These are phyloP conservation scores for Talaromyces sp. DNA, from an alignment of 2,329 filamentous ascomycete genomes.

Conservation along the genomic window DNA sequence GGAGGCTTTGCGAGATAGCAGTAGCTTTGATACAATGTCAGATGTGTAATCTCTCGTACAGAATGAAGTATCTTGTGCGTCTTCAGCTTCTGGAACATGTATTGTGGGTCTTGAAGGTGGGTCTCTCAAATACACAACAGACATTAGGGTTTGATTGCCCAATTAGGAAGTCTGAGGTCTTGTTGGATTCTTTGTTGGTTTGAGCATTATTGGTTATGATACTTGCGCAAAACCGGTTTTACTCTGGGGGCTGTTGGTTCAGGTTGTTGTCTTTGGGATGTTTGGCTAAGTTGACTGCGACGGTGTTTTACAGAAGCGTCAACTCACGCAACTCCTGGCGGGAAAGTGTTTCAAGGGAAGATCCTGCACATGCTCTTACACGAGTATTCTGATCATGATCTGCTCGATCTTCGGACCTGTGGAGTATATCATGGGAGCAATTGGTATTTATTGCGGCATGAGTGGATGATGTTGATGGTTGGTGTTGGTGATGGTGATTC, in stretches of 20 bases:
- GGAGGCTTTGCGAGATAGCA: conserved; percentile 20
- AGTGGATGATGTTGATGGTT: not conserved
- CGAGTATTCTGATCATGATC: not conserved
- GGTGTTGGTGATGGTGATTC: not conserved
- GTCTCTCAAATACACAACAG: not conserved
- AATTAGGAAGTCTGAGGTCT: not conserved
- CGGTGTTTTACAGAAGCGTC: not conserved
- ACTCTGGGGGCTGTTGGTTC: not conserved
- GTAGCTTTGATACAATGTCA: not conserved
- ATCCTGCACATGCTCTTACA: not conserved
- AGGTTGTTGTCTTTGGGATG: not conserved
- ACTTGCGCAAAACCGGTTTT: not conserved
- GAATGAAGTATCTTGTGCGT: not conserved
- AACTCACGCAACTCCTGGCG: not conserved
- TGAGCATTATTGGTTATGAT: not conserved
- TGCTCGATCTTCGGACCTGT: not conserved
- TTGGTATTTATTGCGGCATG: not conserved
- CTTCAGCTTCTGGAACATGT: not conserved
- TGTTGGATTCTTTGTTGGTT: not conserved
- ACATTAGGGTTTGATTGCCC: not conserved
- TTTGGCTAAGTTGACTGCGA: not conserved
- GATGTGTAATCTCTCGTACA: not conserved
- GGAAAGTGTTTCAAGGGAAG: not conserved
- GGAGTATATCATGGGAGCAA: not conserved
- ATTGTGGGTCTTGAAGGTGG: not conserved